Percentiles rank a stretch among this genome's conserved stretches.
These are phyloP conservation scores for Penicillium decumbens DNA, from an alignment of 2,329 filamentous ascomycete genomes.

Conservation along the genomic window DNA sequence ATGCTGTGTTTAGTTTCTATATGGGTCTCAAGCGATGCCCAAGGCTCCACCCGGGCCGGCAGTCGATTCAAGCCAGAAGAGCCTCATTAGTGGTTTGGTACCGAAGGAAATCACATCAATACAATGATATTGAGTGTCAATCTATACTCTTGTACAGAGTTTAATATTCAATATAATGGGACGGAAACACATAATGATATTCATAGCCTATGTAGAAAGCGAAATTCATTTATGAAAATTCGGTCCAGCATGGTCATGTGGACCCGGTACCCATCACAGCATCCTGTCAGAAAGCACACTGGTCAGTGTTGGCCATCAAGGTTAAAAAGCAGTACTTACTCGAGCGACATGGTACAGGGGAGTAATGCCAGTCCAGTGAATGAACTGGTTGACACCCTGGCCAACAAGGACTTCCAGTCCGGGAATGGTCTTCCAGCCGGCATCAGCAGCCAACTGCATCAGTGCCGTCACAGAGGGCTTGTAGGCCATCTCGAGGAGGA, in stretches of 20 bases:
- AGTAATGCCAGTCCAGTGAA: slow-evolving; percentile 22
- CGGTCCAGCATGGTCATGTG: slow-evolving; percentile 3
- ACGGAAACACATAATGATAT: slow-evolving; percentile 1
- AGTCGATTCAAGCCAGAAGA: not conserved
- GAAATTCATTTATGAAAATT: not conserved
- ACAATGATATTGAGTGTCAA: not conserved
- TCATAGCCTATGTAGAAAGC: slow-evolving; percentile 5
- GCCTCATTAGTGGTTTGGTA: not conserved
- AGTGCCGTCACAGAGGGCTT: slow-evolving; percentile 77
- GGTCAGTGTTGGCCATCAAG: not conserved
- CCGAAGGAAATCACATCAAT: not conserved
- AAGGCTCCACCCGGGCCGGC: not conserved
- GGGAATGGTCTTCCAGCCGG: slow-evolving; percentile 76
- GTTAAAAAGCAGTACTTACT: slow-evolving; percentile 36
- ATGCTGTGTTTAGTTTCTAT: not conserved
- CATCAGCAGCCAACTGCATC: slow-evolving; percentile 74
- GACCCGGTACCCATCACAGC: slow-evolving; percentile 26
- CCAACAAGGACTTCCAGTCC: slow-evolving; percentile 85
- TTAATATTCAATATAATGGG: not conserved
- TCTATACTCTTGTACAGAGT: not conserved
- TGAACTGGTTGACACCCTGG: slow-evolving; percentile 66
- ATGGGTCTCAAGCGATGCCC: not conserved
- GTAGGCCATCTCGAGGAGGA: slow-evolving; percentile 94
- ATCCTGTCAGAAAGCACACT: slow-evolving; percentile 11
- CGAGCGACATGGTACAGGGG: slow-evolving; percentile 60